Conservation (phyloP, 2,329 filamentous ascomycete species). For the Aspergillus luchuensis region DNA sequence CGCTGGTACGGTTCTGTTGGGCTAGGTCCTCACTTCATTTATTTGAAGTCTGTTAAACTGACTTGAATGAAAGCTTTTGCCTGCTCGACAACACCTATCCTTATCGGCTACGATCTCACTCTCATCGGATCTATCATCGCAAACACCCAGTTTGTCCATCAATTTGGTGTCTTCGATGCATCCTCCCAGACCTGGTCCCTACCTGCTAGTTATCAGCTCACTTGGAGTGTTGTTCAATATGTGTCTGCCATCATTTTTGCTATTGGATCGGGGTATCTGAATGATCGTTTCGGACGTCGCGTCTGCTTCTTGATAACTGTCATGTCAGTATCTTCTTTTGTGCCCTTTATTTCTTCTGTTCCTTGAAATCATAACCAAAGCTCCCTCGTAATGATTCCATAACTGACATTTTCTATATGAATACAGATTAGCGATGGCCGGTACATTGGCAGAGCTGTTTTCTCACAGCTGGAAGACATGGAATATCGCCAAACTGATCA, state of each 20-base stretch:
- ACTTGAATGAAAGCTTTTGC: neutral
- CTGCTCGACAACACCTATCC: neutral
- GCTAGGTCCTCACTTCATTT: neutral
- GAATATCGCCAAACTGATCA: neutral
- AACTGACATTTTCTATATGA: neutral
- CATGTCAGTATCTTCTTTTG: neutral
- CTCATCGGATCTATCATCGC: neutral
- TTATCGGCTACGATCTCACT: neutral
- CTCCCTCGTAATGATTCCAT: neutral
- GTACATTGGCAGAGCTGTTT: neutral
- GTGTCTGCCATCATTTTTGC: neutral
- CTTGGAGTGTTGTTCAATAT: neutral
- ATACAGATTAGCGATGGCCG: neutral
- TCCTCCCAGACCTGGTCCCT: neutral
- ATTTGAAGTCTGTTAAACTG: neutral
- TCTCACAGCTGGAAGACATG: neutral
- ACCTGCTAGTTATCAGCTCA: neutral
- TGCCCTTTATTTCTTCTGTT: too few species aligned
- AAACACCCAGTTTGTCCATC: neutral
- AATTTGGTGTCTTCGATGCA: neutral
- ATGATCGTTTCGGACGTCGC: neutral
- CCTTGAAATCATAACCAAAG: neutral
- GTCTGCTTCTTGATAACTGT: neutral
- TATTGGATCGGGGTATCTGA: neutral
- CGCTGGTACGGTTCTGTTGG: neutral